phyloP scores from a whole-genome alignment of 805 yeast genomes.

The Starmerella apicola region DNA sequence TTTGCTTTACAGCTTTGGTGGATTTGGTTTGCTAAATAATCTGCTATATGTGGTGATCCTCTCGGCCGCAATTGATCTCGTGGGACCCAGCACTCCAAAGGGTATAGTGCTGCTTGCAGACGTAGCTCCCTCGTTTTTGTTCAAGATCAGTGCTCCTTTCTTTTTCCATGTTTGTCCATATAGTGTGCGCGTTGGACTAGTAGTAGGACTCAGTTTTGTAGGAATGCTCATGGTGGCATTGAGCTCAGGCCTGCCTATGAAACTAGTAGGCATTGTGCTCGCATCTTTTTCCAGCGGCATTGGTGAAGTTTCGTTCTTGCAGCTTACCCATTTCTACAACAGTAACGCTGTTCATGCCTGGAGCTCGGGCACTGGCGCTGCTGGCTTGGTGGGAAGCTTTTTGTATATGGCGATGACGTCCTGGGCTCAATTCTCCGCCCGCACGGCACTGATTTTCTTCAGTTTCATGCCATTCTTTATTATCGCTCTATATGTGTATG shows the following conservation, averaged over 20 bases:
- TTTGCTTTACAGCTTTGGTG: conserved; percentile 39
- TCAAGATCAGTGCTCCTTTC: conserved; percentile 69
- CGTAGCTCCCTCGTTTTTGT: conserved; percentile 64
- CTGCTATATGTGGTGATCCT: conserved; percentile 82
- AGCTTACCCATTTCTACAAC: conserved; percentile 66
- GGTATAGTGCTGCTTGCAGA: conserved; percentile 77
- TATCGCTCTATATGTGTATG: conserved; percentile 20
- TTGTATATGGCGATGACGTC: conserved; percentile 61
- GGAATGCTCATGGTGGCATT: conserved; percentile 68
- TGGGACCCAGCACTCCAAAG: conserved; percentile 73
- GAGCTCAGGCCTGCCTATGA: conserved; percentile 28
- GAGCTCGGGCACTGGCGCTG: conserved; percentile 93
- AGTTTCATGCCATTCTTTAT: conserved; percentile 31
- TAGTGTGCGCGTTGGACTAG: conserved; percentile 36
- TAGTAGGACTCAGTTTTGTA: conserved; percentile 46
- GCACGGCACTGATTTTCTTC: conserved; percentile 45
- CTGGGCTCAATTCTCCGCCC: conserved; percentile 44
- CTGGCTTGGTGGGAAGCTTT: conserved; percentile 74
- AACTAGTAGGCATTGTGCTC: conserved; percentile 55
- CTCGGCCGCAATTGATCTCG: conserved; percentile 85
- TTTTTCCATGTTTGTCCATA: conserved; percentile 59
- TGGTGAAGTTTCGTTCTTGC: conserved; percentile 83
- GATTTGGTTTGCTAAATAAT: conserved; percentile 79
- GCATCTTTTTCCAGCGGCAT: conserved; percentile 81
- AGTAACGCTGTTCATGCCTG: conserved; percentile 64